Conservation (phyloP, 2,329 filamentous ascomycete species). For the Dendrostoma leiphaemia region DNA sequence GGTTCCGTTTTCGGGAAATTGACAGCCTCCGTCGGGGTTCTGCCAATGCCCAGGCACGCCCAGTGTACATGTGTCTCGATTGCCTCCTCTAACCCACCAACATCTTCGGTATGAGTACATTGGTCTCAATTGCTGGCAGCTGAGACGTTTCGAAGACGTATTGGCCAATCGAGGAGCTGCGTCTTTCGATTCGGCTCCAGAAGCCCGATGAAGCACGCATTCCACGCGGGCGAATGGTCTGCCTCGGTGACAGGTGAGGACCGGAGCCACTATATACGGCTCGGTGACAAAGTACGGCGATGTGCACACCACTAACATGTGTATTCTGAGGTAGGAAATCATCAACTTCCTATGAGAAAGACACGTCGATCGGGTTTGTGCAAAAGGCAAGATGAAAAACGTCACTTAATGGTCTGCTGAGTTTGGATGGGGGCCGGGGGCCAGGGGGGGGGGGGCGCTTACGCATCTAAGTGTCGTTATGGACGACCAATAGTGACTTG, state of each 20-base stretch:
- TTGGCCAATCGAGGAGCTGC: background rate
- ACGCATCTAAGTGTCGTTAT: no score
- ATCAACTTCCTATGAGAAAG: background rate
- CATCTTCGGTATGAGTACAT: background rate
- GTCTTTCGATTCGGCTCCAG: background rate
- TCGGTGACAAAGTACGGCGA: background rate
- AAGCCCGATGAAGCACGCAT: background rate
- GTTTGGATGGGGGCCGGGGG: no score
- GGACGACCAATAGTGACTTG: no score
- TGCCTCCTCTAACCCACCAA: background rate
- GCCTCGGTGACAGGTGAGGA: background rate
- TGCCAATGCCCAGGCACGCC: no score
- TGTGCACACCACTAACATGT: background rate
- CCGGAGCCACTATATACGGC: background rate
- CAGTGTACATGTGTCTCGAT: no score
- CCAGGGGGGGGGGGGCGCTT: no score
- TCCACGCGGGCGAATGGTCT: background rate
- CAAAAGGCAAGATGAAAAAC: no score
- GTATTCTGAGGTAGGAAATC: slow-evolving; percentile 2
- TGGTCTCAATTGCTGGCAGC: background rate
- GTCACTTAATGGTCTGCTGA: no score
- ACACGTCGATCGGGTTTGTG: no score
- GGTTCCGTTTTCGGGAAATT: no score
- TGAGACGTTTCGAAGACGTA: background rate
- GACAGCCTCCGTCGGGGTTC: no score